Conservation (phyloP, 2,329 filamentous ascomycete species). For the Trichoderma lentiforme region DNA sequence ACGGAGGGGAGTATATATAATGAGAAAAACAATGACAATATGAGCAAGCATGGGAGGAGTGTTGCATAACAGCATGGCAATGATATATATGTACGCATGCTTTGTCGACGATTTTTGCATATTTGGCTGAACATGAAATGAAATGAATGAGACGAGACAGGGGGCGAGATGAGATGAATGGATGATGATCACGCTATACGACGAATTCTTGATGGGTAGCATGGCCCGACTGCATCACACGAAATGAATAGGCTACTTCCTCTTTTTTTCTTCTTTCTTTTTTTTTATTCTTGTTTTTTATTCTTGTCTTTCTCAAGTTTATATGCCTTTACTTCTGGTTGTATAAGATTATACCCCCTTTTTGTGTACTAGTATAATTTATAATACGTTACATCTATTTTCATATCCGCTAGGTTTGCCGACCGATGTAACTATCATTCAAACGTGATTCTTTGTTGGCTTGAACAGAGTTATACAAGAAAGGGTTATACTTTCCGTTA, state of each 20-base stretch:
- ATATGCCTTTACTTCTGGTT: constrained; percentile 3
- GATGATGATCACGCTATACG: constrained; percentile 12
- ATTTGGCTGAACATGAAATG: not conserved
- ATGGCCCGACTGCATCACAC: not conserved
- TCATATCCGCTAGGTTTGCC: not conserved
- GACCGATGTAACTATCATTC: not conserved
- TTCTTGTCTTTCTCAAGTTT: not conserved
- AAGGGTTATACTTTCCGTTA: too few species aligned
- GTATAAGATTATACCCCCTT: constrained; percentile 18
- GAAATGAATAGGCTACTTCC: not conserved
- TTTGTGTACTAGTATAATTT: not conserved
- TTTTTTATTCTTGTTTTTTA: not conserved
- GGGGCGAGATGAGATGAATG: not conserved
- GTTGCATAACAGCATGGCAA: not conserved
- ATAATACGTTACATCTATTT: not conserved
- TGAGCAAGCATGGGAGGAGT: not conserved
- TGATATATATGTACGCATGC: not conserved
- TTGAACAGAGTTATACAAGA: too few species aligned
- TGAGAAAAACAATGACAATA: not conserved
- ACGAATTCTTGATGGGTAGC: not conserved
- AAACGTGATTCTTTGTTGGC: not conserved
- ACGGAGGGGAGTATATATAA: not conserved
- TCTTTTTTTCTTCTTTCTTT: not conserved
- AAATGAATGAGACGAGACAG: not conserved
- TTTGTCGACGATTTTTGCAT: not conserved